Evolutionary conservation across 495 filamentous ascomycete genomes (phyloP).

Genomic region (Aspergillus incahuasiensis): DNA sequence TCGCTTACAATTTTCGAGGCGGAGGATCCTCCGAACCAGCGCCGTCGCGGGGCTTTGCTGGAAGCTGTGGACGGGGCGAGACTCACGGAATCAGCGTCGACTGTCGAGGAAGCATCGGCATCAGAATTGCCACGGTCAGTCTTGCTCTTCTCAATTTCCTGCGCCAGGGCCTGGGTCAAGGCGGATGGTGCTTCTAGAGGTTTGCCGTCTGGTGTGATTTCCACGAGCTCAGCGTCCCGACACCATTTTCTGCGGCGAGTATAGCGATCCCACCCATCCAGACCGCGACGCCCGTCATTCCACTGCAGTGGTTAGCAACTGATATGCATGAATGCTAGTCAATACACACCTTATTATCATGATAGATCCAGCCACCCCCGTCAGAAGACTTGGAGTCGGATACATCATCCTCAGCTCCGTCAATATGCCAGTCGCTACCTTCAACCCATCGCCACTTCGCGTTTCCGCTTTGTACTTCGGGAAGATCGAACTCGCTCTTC

Average conservation of each 20-base stretch:
- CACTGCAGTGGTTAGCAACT: conserved; percentile 50
- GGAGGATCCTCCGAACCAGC: conserved; percentile 37
- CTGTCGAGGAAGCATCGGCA: conserved; percentile 17
- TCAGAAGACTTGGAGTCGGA: conserved; percentile 43
- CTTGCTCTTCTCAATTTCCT: conserved; percentile 17
- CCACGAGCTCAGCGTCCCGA: conserved; percentile 91
- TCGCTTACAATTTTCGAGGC: conserved; percentile 32
- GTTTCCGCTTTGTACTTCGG: conserved; percentile 74
- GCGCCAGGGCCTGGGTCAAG: conserved; percentile 30
- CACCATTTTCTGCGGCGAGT: conserved; percentile 94
- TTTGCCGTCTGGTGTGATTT: conserved; percentile 46
- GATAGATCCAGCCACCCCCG: conserved; percentile 89
- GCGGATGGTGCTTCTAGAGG: conserved; percentile 26
- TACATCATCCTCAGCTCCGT: conserved; percentile 57
- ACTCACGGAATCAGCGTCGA: conserved; percentile 28
- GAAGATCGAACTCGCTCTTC: conserved; percentile 79
- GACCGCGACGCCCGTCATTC: conserved; percentile 82
- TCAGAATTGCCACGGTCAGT: conserved; percentile 13
- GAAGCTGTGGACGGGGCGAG: conserved; percentile 30
- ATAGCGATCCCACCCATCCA: conserved; percentile 93
- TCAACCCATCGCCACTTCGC: conserved; percentile 88
- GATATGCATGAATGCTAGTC: background rate
- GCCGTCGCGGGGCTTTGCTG: conserved; percentile 30
- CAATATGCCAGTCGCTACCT: conserved; percentile 80
- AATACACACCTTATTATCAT: conserved; percentile 82